Conservation (phyloP, 768 basidiomycete genomes). For the Suillus lakei region DNA sequence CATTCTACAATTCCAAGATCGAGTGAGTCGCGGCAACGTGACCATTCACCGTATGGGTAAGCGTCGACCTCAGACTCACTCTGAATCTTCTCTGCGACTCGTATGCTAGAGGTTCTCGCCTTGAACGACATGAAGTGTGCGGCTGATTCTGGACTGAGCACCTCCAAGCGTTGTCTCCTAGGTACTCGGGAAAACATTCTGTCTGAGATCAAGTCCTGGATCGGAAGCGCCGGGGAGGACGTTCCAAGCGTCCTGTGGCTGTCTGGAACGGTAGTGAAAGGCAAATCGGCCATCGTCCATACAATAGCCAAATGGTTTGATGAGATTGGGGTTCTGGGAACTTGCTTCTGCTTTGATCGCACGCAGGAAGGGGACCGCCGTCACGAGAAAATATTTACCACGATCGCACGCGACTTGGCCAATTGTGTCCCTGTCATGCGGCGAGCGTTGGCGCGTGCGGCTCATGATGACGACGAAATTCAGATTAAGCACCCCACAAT, state of each 20-base stretch:
- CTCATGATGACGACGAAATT: slow-evolving; percentile 1
- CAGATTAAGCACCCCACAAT: background rate
- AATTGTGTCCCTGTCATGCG: slow-evolving; percentile 9
- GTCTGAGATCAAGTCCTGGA: slow-evolving; percentile 30
- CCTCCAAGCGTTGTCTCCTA: slow-evolving; percentile 14
- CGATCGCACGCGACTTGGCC: slow-evolving; percentile 28
- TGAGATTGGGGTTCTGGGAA: slow-evolving; percentile 16
- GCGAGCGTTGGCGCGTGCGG: background rate
- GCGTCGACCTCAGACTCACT: background rate
- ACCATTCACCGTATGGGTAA: slow-evolving; percentile 1
- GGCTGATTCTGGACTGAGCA: background rate
- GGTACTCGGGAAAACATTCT: slow-evolving; percentile 28
- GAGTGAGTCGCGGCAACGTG: background rate
- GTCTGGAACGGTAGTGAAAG: slow-evolving; percentile 26
- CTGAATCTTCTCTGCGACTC: background rate
- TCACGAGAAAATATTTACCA: slow-evolving; percentile 16
- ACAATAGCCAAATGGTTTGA: slow-evolving; percentile 13
- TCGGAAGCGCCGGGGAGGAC: slow-evolving; percentile 13
- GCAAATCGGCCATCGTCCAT: slow-evolving; percentile 26
- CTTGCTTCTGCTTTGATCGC: slow-evolving; percentile 21
- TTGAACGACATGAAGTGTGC: background rate
- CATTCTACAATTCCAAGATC: background rate
- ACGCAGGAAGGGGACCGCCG: slow-evolving; percentile 1
- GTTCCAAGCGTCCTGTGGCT: slow-evolving; percentile 23
- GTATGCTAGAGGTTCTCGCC: background rate